Conservation (phyloP, 441 rosid genomes). For the Bruguiera hainesii region DNA sequence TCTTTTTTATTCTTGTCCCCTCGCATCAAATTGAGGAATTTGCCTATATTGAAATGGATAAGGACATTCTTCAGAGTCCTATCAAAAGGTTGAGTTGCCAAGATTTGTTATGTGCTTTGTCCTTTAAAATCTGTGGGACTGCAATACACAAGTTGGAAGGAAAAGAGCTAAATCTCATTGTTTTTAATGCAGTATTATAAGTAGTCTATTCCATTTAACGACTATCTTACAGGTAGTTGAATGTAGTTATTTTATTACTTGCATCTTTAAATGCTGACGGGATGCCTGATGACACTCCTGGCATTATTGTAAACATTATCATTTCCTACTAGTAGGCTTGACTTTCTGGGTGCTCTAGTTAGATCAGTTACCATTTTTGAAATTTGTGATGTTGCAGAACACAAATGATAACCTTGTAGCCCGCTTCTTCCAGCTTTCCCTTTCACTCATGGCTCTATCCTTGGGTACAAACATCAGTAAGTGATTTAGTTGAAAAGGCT, state of each 20-base stretch:
- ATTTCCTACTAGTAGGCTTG: neutral
- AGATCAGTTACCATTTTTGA: neutral
- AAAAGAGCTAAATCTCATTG: no score
- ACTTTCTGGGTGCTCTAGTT: neutral
- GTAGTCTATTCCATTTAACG: no score
- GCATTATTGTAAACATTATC: no score
- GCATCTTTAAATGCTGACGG: neutral
- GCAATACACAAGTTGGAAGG: no score
- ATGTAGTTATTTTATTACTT: neutral
- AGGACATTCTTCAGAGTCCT: no score
- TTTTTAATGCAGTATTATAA: no score
- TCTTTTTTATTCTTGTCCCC: neutral
- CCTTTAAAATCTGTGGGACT: no score
- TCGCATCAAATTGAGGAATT: neutral
- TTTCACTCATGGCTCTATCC: conserved; percentile 58
- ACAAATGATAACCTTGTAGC: conserved; percentile 52
- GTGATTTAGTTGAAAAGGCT: conserved; percentile 21
- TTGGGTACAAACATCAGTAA: conserved; percentile 64
- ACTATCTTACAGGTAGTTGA: no score
- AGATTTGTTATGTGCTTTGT: no score
- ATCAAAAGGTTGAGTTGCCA: no score
- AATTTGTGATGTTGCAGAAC: conserved; percentile 48
- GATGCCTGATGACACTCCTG: neutral
- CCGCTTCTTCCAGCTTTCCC: conserved; percentile 81
- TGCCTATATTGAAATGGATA: no score